These are phyloP conservation scores for Hypoxylon fragiforme DNA, from an alignment of 495 filamentous ascomycete species.

Conservation along the genomic window DNA sequence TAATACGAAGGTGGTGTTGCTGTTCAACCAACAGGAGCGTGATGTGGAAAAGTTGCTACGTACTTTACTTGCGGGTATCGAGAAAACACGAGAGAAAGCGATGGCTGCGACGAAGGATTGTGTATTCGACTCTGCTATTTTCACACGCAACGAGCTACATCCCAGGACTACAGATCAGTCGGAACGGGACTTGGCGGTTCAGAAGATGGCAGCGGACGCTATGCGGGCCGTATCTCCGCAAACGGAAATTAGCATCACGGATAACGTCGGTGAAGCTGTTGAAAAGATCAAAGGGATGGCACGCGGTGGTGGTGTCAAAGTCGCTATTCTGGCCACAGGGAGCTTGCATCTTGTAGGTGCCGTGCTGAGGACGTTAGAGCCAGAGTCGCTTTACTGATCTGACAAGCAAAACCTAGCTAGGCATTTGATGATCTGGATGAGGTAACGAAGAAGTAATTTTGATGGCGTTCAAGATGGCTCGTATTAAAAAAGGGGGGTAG, in stretches of 20 bases:
- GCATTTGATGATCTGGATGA: neutral
- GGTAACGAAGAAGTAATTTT: neutral
- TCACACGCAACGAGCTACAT: slow-evolving; percentile 48
- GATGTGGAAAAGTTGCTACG: slow-evolving; percentile 63
- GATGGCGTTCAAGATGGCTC: too few relatives aligned
- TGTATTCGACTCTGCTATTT: slow-evolving; percentile 44
- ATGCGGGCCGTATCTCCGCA: slow-evolving; percentile 20
- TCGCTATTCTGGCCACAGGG: slow-evolving; percentile 67
- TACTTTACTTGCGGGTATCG: slow-evolving; percentile 45
- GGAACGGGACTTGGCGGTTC: slow-evolving; percentile 40
- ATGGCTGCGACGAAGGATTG: neutral
- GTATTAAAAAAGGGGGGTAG: too few relatives aligned
- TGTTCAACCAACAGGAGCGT: slow-evolving; percentile 95
- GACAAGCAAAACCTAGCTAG: slow-evolving; percentile 1
- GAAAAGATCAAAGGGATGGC: slow-evolving; percentile 25
- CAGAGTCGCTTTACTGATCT: slow-evolving; percentile 38
- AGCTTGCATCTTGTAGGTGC: slow-evolving; percentile 89
- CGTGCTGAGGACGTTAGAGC: slow-evolving; percentile 73
- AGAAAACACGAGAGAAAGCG: neutral
- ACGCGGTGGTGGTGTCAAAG: slow-evolving; percentile 17
- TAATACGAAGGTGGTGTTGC: slow-evolving; percentile 52
- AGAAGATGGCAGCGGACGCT: slow-evolving; percentile 35
- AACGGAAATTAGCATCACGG: slow-evolving; percentile 25
- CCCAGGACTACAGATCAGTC: slow-evolving; percentile 16
- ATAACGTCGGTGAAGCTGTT: slow-evolving; percentile 39